Conservation (phyloP, 2,329 filamentous ascomycete genomes). For the Didymella pomorum region DNA sequence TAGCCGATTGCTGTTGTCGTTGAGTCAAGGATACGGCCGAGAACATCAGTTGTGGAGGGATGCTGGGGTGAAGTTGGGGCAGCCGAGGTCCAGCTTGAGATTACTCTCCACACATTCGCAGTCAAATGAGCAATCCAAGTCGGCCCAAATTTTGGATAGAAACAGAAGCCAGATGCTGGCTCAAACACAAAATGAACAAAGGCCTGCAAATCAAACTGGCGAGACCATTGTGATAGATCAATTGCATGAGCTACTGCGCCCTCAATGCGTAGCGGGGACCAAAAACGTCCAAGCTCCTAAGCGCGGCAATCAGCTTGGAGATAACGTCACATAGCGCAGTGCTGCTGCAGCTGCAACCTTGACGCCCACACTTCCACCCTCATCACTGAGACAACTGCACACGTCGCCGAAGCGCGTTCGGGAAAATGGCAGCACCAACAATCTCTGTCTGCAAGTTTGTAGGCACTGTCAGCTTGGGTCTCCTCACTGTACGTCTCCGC, state of each 20-base stretch:
- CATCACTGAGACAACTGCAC: neutral
- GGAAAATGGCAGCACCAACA: slow-evolving; percentile 68
- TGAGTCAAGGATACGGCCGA: slow-evolving; percentile 34
- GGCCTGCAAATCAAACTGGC: neutral
- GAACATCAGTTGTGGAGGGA: slow-evolving; percentile 19
- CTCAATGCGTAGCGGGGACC: neutral
- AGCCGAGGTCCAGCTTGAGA: slow-evolving; percentile 34
- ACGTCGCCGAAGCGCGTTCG: neutral
- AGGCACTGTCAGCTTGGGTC: slow-evolving; percentile 85
- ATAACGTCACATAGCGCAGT: slow-evolving; percentile 28
- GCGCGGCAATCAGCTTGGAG: slow-evolving; percentile 29
- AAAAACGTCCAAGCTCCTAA: slow-evolving; percentile 2
- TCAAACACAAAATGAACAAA: neutral
- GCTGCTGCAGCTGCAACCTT: neutral
- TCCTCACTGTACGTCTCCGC: slow-evolving; percentile 76
- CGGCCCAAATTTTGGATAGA: neutral
- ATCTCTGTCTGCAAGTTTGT: slow-evolving; percentile 89
- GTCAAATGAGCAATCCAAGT: neutral
- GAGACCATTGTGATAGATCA: neutral
- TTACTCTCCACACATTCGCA: slow-evolving; percentile 15
- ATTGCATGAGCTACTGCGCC: slow-evolving; percentile 9
- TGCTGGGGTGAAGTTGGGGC: slow-evolving; percentile 16
- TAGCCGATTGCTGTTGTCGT: slow-evolving; percentile 21
- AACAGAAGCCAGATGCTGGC: neutral
- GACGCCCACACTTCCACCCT: slow-evolving; percentile 9